Percentiles rank a stretch among this genome's conserved stretches.
phyloP scores from a whole-genome alignment of 805 yeast genomes.

The Zygoascus ofunaensis region DNA sequence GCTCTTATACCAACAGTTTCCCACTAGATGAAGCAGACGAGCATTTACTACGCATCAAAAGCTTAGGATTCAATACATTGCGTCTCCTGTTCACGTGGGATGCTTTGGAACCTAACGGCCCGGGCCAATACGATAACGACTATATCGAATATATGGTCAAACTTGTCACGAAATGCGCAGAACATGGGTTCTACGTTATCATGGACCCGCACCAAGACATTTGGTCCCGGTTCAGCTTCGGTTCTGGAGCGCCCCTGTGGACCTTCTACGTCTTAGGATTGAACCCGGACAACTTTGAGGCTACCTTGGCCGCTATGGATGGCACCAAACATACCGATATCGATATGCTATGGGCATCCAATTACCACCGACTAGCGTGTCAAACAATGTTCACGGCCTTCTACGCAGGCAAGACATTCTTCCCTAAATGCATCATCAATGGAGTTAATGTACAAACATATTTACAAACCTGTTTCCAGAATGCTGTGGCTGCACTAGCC shows the following conservation, averaged over 20 bases:
- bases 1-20: constrained; percentile 50
- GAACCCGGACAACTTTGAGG: constrained; percentile 57
- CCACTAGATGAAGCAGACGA: constrained; percentile 60
- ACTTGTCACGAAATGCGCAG: constrained; percentile 39
- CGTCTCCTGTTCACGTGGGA: constrained; percentile 84
- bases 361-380: constrained; percentile 66
- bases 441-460: constrained; percentile 70
- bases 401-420: constrained; percentile 66
- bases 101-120: constrained; percentile 82
- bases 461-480: constrained; percentile 54
- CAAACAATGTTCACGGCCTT: constrained; percentile 79
- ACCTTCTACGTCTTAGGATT: constrained; percentile 83
- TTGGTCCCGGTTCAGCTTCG: constrained; percentile 85
- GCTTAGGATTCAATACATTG: constrained; percentile 74
- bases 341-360: constrained; percentile 90
- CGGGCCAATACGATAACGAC: constrained; percentile 70
- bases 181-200: constrained; percentile 66
- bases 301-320: constrained; percentile 66
- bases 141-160: constrained; percentile 62
- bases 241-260: constrained; percentile 94
- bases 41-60: constrained; percentile 62
- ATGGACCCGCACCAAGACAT: constrained; percentile 91
- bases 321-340: constrained; percentile 5
- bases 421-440: constrained; percentile 58
- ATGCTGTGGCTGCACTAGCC: constrained; percentile 44